Percentiles rank a stretch among this genome's conserved stretches.
Conservation (phyloP, 2,329 filamentous ascomycete species). For the Talaromyces pinophilus region DNA sequence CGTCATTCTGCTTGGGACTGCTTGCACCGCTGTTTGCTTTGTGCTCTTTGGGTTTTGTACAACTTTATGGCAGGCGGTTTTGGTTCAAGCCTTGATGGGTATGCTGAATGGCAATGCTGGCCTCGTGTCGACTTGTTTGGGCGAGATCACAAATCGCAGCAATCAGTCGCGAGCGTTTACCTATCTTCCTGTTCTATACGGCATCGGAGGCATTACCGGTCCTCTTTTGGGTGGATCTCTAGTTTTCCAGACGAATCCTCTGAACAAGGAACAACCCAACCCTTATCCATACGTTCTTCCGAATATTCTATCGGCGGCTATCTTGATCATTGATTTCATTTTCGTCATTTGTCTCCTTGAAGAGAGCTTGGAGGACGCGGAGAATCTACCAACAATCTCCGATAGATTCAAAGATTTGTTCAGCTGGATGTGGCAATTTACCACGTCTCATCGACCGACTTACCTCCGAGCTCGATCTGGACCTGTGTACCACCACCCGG, state of each 20-base stretch:
- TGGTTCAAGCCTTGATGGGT: constrained; percentile 88
- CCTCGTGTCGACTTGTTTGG: constrained; percentile 87
- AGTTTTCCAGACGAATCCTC: constrained; percentile 64
- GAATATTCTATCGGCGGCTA: constrained; percentile 73
- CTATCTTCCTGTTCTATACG: constrained; percentile 95
- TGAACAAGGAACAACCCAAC: constrained; percentile 53
- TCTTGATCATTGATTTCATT: constrained; percentile 72
- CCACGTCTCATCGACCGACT: constrained; percentile 58
- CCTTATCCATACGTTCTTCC: constrained; percentile 81
- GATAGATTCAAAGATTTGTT: constrained; percentile 63
- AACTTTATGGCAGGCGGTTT: constrained; percentile 77
- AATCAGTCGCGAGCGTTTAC: constrained; percentile 94
- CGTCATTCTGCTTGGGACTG: constrained; percentile 76
- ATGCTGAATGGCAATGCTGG: constrained; percentile 93
- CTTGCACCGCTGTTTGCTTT: constrained; percentile 80
- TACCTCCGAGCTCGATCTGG: constrained; percentile 52
- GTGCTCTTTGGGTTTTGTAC: constrained; percentile 82
- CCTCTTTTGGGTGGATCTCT: constrained; percentile 87
- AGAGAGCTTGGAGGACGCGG: constrained; percentile 75
- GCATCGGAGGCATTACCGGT: constrained; percentile 87
- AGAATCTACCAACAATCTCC: constrained; percentile 61
- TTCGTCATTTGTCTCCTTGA: constrained; percentile 79
- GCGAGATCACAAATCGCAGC: constrained; percentile 90
- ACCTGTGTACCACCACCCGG: constrained; percentile 29
- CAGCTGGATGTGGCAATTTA: constrained; percentile 70